Percentiles rank a stretch among this genome's conserved stretches.
Conservation (phyloP, 306 rosid genomes). For the Quercus engelmannii region DNA sequence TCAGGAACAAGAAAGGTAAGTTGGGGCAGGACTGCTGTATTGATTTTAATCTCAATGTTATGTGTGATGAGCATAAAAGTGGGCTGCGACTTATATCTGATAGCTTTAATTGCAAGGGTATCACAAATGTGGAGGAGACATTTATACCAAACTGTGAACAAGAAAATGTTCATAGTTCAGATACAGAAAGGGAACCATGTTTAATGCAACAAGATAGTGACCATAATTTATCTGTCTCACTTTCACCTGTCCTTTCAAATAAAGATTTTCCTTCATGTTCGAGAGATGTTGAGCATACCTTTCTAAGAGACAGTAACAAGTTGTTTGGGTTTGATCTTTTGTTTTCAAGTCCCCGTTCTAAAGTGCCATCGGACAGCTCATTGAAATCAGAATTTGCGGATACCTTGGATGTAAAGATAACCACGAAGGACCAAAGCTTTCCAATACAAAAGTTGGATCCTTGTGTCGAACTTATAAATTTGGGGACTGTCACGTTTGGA, state of each 20-base stretch:
- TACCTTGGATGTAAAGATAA: constrained; percentile 10
- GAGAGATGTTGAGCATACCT: constrained; percentile 23
- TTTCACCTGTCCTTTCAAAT: constrained; percentile 14
- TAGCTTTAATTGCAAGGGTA: constrained; percentile 26
- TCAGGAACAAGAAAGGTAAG: constrained; percentile 32
- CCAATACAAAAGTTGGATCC: constrained; percentile 29
- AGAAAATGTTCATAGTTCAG: constrained; percentile 16
- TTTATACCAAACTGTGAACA: constrained; percentile 12
- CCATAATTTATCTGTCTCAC: constrained; percentile 7
- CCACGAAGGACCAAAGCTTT: constrained; percentile 11
- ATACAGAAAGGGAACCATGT: constrained; percentile 26
- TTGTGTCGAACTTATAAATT: constrained; percentile 45
- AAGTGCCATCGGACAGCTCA: constrained; percentile 20
- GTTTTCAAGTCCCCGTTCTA: constrained; percentile 22
- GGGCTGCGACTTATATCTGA: constrained; percentile 26
- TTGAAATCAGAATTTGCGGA: constrained; percentile 17
- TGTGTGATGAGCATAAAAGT: constrained; percentile 41
- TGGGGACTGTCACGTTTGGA: constrained; percentile 66
- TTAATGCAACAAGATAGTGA: constrained; percentile 26
- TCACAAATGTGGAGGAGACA: constrained; percentile 33
- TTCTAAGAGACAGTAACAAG: constrained; percentile 38
- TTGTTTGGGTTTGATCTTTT: constrained; percentile 41
- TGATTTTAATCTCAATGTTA: constrained; percentile 57
- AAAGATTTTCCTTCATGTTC: constrained; percentile 31
- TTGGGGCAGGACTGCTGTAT: constrained; percentile 29